These are phyloP conservation scores for Coemansia sp. DNA, from an alignment of 192 early-diverging fungal genomes.

Conservation along the genomic window DNA sequence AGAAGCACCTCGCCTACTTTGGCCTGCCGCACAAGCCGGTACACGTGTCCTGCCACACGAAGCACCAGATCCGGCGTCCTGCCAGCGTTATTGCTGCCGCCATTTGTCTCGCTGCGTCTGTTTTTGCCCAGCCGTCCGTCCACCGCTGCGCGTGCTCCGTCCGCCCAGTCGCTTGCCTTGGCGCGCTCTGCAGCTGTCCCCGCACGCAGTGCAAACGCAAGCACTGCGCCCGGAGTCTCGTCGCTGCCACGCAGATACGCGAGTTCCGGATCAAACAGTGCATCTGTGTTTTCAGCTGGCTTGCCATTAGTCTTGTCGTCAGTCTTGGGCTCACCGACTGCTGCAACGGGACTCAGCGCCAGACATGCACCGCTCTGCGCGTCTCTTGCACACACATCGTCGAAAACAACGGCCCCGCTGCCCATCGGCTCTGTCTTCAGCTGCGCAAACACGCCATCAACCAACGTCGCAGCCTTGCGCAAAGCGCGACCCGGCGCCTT, in stretches of 20 bases:
- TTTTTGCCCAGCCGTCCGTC: conserved; percentile 28
- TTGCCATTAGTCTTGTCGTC: conserved; percentile 18
- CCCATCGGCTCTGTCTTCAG: conserved; percentile 13
- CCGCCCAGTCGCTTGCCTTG: conserved; percentile 30
- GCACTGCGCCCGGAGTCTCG: conserved; percentile 33
- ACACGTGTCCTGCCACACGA: conserved; percentile 52
- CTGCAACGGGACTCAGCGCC: conserved; percentile 61
- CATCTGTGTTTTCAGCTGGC: not conserved
- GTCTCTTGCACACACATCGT: conserved; percentile 48
- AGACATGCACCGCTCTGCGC: conserved; percentile 47
- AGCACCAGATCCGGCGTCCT: conserved; percentile 19
- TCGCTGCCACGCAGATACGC: conserved; percentile 51
- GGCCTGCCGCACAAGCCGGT: conserved; percentile 69
- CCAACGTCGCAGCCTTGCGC: conserved; percentile 33
- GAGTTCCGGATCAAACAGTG: conserved; percentile 39
- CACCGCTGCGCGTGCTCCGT: conserved; percentile 19
- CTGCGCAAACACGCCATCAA: conserved; percentile 25
- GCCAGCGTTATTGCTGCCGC: not conserved
- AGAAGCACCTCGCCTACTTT: conserved; percentile 78
- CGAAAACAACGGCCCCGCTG: conserved; percentile 19
- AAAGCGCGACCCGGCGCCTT: conserved; percentile 4
- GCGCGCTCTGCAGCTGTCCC: conserved; percentile 9
- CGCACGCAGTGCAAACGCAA: conserved; percentile 52
- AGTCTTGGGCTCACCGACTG: not conserved
- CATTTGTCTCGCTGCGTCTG: not conserved